Evolutionary conservation across 768 basidiomycete species (phyloP).

Genomic region (Amanita polypyramis): DNA sequence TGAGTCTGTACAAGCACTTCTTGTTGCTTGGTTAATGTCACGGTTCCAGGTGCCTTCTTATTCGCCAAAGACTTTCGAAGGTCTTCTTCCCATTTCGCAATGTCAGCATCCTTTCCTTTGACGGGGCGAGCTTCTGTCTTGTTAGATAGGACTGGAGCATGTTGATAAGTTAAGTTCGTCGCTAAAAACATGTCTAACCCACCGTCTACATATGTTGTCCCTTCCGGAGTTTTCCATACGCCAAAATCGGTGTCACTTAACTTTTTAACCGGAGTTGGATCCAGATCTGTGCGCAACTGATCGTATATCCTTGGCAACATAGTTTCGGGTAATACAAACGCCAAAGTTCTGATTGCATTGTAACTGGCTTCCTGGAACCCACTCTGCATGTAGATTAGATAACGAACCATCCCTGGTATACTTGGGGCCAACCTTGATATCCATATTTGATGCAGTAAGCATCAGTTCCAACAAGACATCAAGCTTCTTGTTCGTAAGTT

Average conservation of each 20-base stretch:
- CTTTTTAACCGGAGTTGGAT: constrained; percentile 41
- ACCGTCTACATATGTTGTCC: constrained; percentile 78
- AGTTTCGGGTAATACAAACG: constrained; percentile 65
- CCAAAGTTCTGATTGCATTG: constrained; percentile 61
- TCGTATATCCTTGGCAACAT: constrained; percentile 63
- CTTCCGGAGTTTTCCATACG: constrained; percentile 81
- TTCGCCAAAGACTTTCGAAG: constrained; percentile 74
- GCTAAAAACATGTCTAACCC: constrained; percentile 10
- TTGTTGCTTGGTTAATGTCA: constrained; percentile 71
- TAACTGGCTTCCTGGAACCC: constrained; percentile 62
- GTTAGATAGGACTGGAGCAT: constrained; percentile 46
- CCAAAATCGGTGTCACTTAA: constrained; percentile 68
- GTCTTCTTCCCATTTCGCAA: constrained; percentile 93
- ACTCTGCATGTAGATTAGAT: constrained; percentile 17
- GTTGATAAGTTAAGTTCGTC: not conserved
- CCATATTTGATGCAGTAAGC: constrained; percentile 32
- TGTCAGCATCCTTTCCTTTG: constrained; percentile 84
- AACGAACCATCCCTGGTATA: not conserved
- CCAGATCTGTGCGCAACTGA: constrained; percentile 58
- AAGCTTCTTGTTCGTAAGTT: constrained; percentile 39
- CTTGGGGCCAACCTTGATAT: constrained; percentile 32
- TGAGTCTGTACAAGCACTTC: constrained; percentile 78
- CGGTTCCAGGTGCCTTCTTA: constrained; percentile 54
- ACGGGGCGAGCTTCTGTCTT: constrained; percentile 39
- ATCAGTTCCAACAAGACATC: constrained; percentile 40